Conservation (phyloP, 2,329 filamentous ascomycete genomes). For the Epichloe gansuensis region DNA sequence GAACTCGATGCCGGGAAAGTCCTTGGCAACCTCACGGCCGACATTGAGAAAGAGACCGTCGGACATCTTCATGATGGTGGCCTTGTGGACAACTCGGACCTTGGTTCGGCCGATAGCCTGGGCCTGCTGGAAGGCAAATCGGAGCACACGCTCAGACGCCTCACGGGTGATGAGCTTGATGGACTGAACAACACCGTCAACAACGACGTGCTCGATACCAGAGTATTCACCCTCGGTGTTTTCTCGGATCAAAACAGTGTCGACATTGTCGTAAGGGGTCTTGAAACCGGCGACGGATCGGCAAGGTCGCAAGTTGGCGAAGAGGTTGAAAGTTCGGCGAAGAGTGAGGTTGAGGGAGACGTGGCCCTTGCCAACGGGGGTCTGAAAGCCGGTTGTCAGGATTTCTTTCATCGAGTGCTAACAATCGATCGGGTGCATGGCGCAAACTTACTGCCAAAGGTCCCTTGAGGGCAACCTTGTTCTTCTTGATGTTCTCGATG, state of each 20-base stretch:
- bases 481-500: slow-evolving; percentile 85
- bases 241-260: slow-evolving; percentile 96
- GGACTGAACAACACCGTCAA: slow-evolving; percentile 95
- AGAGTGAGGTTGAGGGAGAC: slow-evolving; percentile 98
- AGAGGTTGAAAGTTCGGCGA: slow-evolving; percentile 98
- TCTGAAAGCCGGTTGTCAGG: slow-evolving; percentile 34
- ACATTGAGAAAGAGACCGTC: slow-evolving; percentile 95
- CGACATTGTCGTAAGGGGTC: slow-evolving; percentile 93
- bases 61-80: slow-evolving; percentile 99
- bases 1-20: slow-evolving; percentile 92
- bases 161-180: slow-evolving; percentile 98
- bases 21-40: slow-evolving; percentile 76
- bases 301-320: slow-evolving; percentile 97
- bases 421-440: background rate
- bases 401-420: background rate
- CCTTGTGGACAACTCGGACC: slow-evolving; percentile 98
- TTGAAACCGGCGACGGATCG: slow-evolving; percentile 94
- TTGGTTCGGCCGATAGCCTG: slow-evolving; percentile 87
- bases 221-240: slow-evolving; percentile 99
- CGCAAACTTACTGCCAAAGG: slow-evolving; percentile 68
- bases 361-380: slow-evolving; percentile 95
- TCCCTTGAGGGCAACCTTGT: slow-evolving; percentile 96
- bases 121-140: slow-evolving; percentile 97
- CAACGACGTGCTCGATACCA: slow-evolving; percentile 95
- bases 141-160: slow-evolving; percentile 87